These are phyloP conservation scores for Thermoascus crustaceus DNA, from an alignment of 2,329 filamentous ascomycete genomes.

Conservation along the genomic window DNA sequence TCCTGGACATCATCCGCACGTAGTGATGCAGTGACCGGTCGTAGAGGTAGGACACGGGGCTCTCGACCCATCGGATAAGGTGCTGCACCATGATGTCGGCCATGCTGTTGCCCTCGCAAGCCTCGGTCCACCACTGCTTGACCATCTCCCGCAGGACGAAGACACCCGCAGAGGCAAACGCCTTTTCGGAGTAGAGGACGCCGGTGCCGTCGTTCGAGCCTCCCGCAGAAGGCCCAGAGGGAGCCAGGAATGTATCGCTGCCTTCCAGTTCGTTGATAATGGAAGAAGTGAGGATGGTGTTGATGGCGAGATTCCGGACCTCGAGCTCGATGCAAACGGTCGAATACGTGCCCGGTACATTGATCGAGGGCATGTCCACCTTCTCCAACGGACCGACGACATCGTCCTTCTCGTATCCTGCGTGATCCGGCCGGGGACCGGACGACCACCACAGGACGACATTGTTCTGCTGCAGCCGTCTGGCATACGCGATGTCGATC, in stretches of 20 bases:
- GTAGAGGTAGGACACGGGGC: conserved; percentile 86
- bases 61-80: conserved; percentile 94
- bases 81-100: conserved; percentile 97
- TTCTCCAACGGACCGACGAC: conserved; percentile 73
- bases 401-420: conserved; percentile 90
- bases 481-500: conserved; percentile 91
- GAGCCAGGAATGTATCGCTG: conserved; percentile 77
- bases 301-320: conserved; percentile 90
- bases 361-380: conserved; percentile 86
- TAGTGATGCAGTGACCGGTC: conserved; percentile 93
- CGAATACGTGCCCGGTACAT: conserved; percentile 86
- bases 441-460: conserved; percentile 97
- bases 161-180: conserved; percentile 87
- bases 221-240: conserved; percentile 56
- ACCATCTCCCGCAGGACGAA: conserved; percentile 95
- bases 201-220: conserved; percentile 55
- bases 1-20: conserved; percentile 96
- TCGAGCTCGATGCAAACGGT: conserved; percentile 95
- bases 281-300: conserved; percentile 92
- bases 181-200: conserved; percentile 73
- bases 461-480: conserved; percentile 79
- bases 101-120: conserved; percentile 82
- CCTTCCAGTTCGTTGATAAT: conserved; percentile 95
- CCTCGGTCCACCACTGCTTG: conserved; percentile 95
- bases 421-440: conserved; percentile 81